Percentiles rank a stretch among this genome's conserved stretches.
Evolutionary conservation across 106 monocot genomes (phyloP).

Genomic region (Dioscorea zingiberensis): DNA sequence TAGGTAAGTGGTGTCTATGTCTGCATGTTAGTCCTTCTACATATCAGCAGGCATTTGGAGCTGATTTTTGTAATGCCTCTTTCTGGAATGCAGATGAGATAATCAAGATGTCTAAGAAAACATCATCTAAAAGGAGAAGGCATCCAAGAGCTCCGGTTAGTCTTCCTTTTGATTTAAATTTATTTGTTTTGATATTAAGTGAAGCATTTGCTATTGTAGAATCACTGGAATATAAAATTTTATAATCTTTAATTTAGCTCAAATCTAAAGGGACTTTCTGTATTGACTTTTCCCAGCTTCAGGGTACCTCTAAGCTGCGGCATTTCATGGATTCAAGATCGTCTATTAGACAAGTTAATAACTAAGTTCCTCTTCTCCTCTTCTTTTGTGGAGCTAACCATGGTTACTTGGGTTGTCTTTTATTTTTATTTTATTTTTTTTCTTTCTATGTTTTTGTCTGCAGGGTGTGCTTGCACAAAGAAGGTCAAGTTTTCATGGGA

Average conservation of each 20-base stretch:
- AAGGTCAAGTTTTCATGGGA: slow-evolving; percentile 66
- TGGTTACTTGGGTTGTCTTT: background rate
- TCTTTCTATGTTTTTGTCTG: too few species aligned
- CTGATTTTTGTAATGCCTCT: background rate
- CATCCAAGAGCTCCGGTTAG: slow-evolving; percentile 56
- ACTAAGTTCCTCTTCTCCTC: background rate
- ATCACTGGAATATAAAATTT: background rate
- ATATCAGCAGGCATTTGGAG: too few species aligned
- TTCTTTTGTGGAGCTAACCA: background rate
- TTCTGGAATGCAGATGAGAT: slow-evolving; percentile 68
- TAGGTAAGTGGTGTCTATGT: slow-evolving; percentile 30
- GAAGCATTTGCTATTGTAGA: too few species aligned
- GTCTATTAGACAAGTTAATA: slow-evolving; percentile 71
- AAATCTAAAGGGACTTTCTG: slow-evolving; percentile 59
- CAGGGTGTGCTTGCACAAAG: slow-evolving; percentile 76
- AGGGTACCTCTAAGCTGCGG: slow-evolving; percentile 40
- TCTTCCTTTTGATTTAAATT: background rate
- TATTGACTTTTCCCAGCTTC: slow-evolving; percentile 18
- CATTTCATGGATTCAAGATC: slow-evolving; percentile 71
- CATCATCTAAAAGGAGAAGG: slow-evolving; percentile 34
- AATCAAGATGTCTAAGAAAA: slow-evolving; percentile 92
- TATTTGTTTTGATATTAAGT: background rate
- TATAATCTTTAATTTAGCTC: slow-evolving; percentile 25
- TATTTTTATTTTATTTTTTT: background rate
- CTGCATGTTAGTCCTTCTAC: too few species aligned